Conservation (phyloP, 208 protist species). For the Trypanosoma platydactyli region DNA sequence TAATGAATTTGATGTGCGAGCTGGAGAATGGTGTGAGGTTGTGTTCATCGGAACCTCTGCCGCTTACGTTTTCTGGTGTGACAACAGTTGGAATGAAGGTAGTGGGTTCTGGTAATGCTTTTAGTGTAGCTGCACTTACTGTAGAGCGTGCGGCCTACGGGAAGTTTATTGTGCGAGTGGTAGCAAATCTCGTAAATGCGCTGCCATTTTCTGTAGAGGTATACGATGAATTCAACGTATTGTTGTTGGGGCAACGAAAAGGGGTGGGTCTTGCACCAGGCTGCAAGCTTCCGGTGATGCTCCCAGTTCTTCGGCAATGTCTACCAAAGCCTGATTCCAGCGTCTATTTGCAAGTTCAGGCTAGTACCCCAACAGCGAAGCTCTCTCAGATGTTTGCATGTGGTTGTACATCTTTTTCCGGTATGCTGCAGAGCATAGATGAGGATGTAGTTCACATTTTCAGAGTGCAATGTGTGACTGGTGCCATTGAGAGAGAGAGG, state of each 20-base stretch:
- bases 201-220: slow-evolving; percentile 24
- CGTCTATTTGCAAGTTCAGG: neutral
- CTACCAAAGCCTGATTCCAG: neutral
- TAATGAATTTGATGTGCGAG: slow-evolving; percentile 17
- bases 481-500: neutral
- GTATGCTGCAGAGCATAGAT: slow-evolving; percentile 34
- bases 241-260: slow-evolving; percentile 13
- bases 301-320: slow-evolving; percentile 2
- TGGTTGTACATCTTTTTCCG: slow-evolving; percentile 22
- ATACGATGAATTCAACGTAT: slow-evolving; percentile 15
- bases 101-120: neutral
- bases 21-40: slow-evolving; percentile 17
- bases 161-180: slow-evolving; percentile 21
- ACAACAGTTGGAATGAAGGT: slow-evolving; percentile 9
- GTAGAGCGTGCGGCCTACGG: slow-evolving; percentile 10
- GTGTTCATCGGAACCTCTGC: slow-evolving; percentile 4
- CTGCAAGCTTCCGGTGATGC: slow-evolving; percentile 1
- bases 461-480: slow-evolving; percentile 14
- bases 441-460: slow-evolving; percentile 27
- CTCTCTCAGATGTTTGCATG: slow-evolving; percentile 33
- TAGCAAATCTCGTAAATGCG: slow-evolving; percentile 10
- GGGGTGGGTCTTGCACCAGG: slow-evolving; percentile 11
- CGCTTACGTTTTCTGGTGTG: slow-evolving; percentile 11
- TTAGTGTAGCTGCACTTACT: slow-evolving; percentile 9
- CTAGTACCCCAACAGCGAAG: slow-evolving; percentile 15